Evolutionary conservation across 2,329 filamentous ascomycete species (phyloP).

Genomic region (Metarhizium brunneum): DNA sequence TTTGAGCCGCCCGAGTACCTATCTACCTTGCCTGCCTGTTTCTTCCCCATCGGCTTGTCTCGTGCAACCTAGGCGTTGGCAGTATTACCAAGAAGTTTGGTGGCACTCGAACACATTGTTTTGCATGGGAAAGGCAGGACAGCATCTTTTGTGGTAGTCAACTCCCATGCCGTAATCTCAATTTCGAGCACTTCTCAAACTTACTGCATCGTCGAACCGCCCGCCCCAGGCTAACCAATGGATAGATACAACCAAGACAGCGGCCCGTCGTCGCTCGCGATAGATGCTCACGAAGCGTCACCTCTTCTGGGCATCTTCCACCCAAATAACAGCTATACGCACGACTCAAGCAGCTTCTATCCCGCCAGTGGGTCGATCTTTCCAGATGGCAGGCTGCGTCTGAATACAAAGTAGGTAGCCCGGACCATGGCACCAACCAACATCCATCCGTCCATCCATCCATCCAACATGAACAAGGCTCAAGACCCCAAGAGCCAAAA

Average conservation of each 20-base stretch:
- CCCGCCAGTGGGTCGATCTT: conserved; percentile 33
- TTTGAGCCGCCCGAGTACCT: background rate
- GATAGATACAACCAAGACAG: conserved; percentile 47
- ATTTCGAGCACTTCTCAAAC: conserved; percentile 5
- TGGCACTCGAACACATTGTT: conserved; percentile 19
- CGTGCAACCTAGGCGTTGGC: conserved; percentile 36
- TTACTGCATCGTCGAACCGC: conserved; percentile 6
- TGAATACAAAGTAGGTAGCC: conserved; percentile 44
- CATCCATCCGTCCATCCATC: background rate
- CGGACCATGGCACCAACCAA: conserved; percentile 2
- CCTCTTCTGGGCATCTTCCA: conserved; percentile 43
- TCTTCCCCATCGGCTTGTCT: conserved; percentile 10
- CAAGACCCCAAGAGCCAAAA: background rate
- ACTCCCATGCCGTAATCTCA: conserved; percentile 6
- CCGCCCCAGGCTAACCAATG: conserved; percentile 6
- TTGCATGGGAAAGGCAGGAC: conserved; percentile 26
- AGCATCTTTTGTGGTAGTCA: conserved; percentile 23
- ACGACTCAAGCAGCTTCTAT: conserved; percentile 42
- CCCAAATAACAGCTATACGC: conserved; percentile 36
- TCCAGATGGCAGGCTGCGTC: conserved; percentile 44
- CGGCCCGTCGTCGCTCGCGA: conserved; percentile 40
- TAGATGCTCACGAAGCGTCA: conserved; percentile 44
- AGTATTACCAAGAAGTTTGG: conserved; percentile 29
- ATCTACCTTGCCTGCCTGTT: background rate
- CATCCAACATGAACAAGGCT: background rate